Percentiles rank a stretch among this genome's conserved stretches.
Conservation (phyloP, 441 rosid species). For the California macrophylla region DNA sequence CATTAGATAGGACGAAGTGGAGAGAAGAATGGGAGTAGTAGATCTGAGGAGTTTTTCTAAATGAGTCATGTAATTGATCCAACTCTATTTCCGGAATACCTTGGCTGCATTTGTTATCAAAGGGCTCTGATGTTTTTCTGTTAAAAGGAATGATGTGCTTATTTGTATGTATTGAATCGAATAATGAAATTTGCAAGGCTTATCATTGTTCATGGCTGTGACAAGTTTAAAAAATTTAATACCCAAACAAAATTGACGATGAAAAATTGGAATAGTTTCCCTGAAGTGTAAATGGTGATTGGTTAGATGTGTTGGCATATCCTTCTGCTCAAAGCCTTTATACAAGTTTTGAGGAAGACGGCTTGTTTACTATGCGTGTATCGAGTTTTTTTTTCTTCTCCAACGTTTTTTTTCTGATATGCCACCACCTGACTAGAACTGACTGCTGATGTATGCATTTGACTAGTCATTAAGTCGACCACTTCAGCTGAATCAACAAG, state of each 20-base stretch:
- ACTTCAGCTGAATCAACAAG: conserved; percentile 54
- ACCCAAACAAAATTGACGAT: not conserved
- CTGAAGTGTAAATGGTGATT: not conserved
- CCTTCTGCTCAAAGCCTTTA: not conserved
- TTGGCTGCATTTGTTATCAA: not conserved
- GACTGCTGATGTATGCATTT: conserved; percentile 20
- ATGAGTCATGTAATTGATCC: not conserved
- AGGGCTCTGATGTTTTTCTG: not conserved
- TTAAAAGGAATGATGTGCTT: not conserved
- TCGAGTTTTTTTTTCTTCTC: not conserved
- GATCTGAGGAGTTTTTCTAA: not conserved
- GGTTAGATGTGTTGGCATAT: not conserved
- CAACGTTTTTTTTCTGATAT: not conserved
- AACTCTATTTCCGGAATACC: not conserved
- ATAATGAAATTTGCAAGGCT: not conserved
- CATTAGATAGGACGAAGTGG: not conserved
- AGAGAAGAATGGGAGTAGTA: not conserved
- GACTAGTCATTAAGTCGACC: conserved; percentile 57
- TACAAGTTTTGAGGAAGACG: not conserved
- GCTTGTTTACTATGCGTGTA: not conserved
- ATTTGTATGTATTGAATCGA: not conserved
- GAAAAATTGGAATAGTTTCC: not conserved
- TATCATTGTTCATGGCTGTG: not conserved
- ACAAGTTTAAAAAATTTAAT: not conserved
- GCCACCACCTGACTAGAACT: conserved; percentile 12